Evolutionary conservation across 1,284 basidiomycete genomes (phyloP).

Genomic region (Trichosporon coremiiforme): DNA sequence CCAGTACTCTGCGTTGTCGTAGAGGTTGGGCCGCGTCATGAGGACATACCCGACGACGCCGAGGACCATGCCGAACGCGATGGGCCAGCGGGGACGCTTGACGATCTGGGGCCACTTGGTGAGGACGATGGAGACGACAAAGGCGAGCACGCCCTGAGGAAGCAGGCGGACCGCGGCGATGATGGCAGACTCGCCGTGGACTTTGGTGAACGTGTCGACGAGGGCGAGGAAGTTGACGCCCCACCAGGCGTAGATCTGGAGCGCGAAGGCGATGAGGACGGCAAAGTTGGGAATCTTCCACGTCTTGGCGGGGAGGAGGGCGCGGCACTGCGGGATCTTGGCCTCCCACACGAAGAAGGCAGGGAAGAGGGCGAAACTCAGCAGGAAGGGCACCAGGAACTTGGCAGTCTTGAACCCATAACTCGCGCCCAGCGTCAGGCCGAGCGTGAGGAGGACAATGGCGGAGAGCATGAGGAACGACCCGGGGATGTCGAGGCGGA

Average conservation of each 20-base stretch:
- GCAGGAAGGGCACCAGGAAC: slow-evolving; percentile 54
- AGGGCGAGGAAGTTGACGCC: slow-evolving; percentile 34
- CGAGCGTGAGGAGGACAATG: slow-evolving; percentile 51
- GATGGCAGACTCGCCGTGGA: slow-evolving; percentile 36
- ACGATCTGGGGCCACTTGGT: slow-evolving; percentile 32
- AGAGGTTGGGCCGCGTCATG: slow-evolving; percentile 34
- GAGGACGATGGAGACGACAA: slow-evolving; percentile 25
- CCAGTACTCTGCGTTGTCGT: slow-evolving; percentile 45
- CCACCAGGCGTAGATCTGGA: slow-evolving; percentile 51
- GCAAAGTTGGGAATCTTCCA: slow-evolving; percentile 53
- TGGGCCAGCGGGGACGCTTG: slow-evolving; percentile 36
- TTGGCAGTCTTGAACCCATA: slow-evolving; percentile 47
- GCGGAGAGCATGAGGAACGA: slow-evolving; percentile 42
- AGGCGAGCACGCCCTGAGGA: slow-evolving; percentile 38
- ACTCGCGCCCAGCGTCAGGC: slow-evolving; percentile 50
- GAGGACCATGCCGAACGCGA: slow-evolving; percentile 37
- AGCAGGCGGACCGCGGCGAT: slow-evolving; percentile 41
- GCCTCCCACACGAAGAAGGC: slow-evolving; percentile 47
- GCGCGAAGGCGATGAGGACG: slow-evolving; percentile 43
- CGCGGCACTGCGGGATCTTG: slow-evolving; percentile 39
- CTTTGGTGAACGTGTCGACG: slow-evolving; percentile 34
- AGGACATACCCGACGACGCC: slow-evolving; percentile 40
- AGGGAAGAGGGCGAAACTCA: slow-evolving; percentile 45
- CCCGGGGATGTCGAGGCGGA: slow-evolving; percentile 48
- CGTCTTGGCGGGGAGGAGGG: slow-evolving; percentile 45